phyloP scores from a whole-genome alignment of 345 rosid genomes.

The Camelina sativa region DNA sequence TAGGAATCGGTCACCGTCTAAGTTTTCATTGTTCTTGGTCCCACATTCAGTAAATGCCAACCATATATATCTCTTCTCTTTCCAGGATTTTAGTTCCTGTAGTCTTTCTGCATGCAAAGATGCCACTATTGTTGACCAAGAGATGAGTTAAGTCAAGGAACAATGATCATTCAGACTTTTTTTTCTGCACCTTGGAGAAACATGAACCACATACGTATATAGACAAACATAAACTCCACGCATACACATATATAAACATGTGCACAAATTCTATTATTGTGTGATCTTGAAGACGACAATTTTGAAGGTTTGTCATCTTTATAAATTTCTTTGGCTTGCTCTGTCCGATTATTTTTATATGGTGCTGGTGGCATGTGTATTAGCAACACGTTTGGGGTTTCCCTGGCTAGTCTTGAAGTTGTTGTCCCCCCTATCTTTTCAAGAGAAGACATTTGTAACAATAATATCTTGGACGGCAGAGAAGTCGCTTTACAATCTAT shows the following conservation, averaged over 20 bases:
- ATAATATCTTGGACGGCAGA: background rate
- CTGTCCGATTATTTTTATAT: constrained; percentile 22
- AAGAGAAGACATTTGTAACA: background rate
- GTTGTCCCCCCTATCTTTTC: background rate
- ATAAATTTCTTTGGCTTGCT: background rate
- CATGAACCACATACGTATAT: background rate
- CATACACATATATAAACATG: background rate
- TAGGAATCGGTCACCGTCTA: constrained; percentile 15
- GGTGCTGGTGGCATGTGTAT: constrained; percentile 4
- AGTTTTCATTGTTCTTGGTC: constrained; percentile 15
- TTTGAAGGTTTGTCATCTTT: background rate
- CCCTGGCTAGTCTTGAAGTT: background rate
- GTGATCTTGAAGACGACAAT: constrained; percentile 1
- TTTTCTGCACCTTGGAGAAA: constrained; percentile 17
- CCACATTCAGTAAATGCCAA: constrained; percentile 33
- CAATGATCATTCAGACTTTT: background rate
- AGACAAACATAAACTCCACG: background rate
- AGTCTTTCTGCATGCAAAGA: background rate
- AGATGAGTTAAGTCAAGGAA: background rate
- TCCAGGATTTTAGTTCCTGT: background rate
- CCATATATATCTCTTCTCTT: constrained; percentile 1
- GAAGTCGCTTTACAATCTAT: background rate
- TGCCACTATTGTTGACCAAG: constrained; percentile 31
- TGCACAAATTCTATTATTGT: constrained; percentile 24
- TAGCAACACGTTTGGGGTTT: constrained; percentile 16